These are phyloP conservation scores for Cynara cardunculus DNA, from an alignment of 129 eudicot genomes.

Conservation along the genomic window DNA sequence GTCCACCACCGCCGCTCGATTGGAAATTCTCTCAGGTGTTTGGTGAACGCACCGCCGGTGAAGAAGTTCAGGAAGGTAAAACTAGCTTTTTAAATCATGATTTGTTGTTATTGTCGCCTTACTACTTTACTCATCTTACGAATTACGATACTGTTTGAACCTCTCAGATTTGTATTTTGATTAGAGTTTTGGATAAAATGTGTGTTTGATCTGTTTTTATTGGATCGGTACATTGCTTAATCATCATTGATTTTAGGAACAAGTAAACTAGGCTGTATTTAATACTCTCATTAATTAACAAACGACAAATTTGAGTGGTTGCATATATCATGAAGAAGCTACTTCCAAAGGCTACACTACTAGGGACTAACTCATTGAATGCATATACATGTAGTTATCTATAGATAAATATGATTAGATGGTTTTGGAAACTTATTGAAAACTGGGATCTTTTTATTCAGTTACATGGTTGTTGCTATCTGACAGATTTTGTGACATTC, in stretches of 20 bases:
- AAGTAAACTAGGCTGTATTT: slow-evolving; percentile 7
- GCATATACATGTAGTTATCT: slow-evolving; percentile 2
- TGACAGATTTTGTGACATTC: not conserved
- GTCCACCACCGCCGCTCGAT: slow-evolving; percentile 68
- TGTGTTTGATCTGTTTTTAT: slow-evolving; percentile 31
- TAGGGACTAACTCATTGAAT: not conserved
- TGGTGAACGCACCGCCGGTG: slow-evolving; percentile 77
- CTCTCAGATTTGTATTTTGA: slow-evolving; percentile 4
- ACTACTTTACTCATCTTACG: not conserved
- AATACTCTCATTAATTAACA: slow-evolving; percentile 15
- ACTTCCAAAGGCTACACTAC: not conserved
- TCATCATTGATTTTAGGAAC: slow-evolving; percentile 8
- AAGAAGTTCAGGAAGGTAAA: slow-evolving; percentile 68
- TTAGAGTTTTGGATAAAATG: slow-evolving; percentile 31
- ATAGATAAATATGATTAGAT: not conserved
- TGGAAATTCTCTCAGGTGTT: slow-evolving; percentile 93
- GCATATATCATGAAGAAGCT: not conserved
- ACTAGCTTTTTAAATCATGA: not conserved
- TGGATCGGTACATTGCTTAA: slow-evolving; percentile 30
- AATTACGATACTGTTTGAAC: slow-evolving; percentile 5
- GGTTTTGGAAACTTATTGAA: not conserved
- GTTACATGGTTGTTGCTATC: not conserved
- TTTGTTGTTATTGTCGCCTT: not conserved
- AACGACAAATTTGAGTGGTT: slow-evolving; percentile 14
- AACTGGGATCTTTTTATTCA: not conserved